phyloP scores from a whole-genome alignment of 2,329 filamentous ascomycete species.

The Phyllosticta paracitricarpa region DNA sequence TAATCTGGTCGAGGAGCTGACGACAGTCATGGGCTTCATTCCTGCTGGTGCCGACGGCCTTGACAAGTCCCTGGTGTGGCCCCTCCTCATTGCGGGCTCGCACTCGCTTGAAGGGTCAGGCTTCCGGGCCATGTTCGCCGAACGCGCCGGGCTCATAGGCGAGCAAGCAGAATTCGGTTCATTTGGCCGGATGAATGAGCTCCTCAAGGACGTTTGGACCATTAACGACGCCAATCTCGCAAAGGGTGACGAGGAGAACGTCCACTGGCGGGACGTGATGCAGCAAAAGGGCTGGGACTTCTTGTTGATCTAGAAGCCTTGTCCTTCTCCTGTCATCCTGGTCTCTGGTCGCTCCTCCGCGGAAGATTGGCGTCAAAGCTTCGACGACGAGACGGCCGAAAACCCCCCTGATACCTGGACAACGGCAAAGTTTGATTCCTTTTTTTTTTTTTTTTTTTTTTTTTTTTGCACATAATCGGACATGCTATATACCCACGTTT shows the following conservation, averaged over 20 bases:
- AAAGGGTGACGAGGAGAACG: slow-evolving; percentile 48
- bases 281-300: slow-evolving; percentile 84
- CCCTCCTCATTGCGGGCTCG: slow-evolving; percentile 77
- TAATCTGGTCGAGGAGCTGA: slow-evolving; percentile 68
- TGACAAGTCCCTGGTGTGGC: slow-evolving; percentile 87
- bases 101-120: slow-evolving; percentile 61
- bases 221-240: slow-evolving; percentile 54
- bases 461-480: slow-evolving; percentile 27
- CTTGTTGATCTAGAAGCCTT: slow-evolving; percentile 60
- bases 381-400: slow-evolving; percentile 8
- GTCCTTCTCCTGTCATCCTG: slow-evolving; percentile 21
- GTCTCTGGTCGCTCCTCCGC: slow-evolving; percentile 16
- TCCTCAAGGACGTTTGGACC: slow-evolving; percentile 75
- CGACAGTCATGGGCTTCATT: slow-evolving; percentile 67
- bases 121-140: slow-evolving; percentile 70
- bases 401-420: slow-evolving; percentile 8
- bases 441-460: slow-evolving; percentile 9
- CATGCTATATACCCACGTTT: slow-evolving; percentile 31
- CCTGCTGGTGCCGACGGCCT: slow-evolving; percentile 73
- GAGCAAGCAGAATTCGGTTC: slow-evolving; percentile 72
- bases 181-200: slow-evolving; percentile 69
- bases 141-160: slow-evolving; percentile 64
- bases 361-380: neutral
- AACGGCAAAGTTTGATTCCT: slow-evolving; percentile 15
- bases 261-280: slow-evolving; percentile 96